Evolutionary conservation across 2,329 filamentous ascomycete species (phyloP).

Genomic region (Eutypa lata): DNA sequence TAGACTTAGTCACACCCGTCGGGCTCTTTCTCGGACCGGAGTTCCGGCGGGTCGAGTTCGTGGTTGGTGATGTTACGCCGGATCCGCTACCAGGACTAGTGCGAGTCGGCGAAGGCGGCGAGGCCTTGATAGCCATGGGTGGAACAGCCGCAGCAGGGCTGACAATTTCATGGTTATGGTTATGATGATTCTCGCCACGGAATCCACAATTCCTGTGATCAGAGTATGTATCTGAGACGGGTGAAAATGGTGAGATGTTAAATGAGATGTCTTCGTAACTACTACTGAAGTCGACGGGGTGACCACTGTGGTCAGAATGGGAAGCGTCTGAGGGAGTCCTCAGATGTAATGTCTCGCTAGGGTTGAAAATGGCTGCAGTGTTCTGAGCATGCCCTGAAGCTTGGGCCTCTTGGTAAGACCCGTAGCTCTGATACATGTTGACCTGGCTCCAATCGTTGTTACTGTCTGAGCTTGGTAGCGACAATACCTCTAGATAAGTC

Average conservation of each 20-base stretch:
- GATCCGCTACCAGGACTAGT: constrained; percentile 60
- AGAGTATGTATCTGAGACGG: constrained; percentile 71
- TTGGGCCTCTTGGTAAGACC: constrained; percentile 57
- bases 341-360: constrained; percentile 83
- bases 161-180: constrained; percentile 54
- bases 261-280: constrained; percentile 81
- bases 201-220: constrained; percentile 63
- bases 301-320: constrained; percentile 62
- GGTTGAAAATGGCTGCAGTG: constrained; percentile 78
- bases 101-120: constrained; percentile 51
- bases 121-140: constrained; percentile 67
- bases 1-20: constrained; percentile 63
- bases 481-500: constrained; percentile 82
- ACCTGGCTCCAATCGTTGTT: constrained; percentile 87
- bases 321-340: constrained; percentile 85
- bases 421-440: constrained; percentile 70
- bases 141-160: constrained; percentile 67
- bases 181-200: constrained; percentile 51
- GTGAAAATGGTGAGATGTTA: constrained; percentile 77
- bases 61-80: constrained; percentile 57
- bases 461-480: constrained; percentile 73
- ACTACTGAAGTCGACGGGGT: constrained; percentile 63
- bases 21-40: constrained; percentile 73
- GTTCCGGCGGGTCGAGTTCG: constrained; percentile 64
- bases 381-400: constrained; percentile 46